Conservation (phyloP, 108 stramenopile species). For the Fragilariopsis cylindrus region DNA sequence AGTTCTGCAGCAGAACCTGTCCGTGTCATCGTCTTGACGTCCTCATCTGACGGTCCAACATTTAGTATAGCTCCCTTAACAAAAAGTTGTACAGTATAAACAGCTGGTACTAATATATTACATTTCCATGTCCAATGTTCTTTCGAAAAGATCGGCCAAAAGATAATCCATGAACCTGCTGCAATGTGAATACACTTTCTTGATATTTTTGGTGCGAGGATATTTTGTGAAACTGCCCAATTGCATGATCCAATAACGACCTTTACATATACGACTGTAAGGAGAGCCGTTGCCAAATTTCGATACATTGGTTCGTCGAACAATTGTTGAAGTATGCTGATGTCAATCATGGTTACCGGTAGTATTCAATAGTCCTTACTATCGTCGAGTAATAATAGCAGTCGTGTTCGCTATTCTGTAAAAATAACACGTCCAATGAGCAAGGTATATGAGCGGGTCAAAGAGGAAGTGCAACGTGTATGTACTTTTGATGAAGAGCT, state of each 20-base stretch:
- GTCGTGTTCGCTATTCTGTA: too few relatives aligned
- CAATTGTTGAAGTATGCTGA: neutral
- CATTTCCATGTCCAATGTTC: constrained; percentile 67
- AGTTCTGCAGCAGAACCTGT: constrained; percentile 59
- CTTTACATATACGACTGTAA: constrained; percentile 16
- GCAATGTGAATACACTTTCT: constrained; percentile 59
- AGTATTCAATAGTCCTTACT: too few relatives aligned
- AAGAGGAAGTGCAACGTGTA: too few relatives aligned
- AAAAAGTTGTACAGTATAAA: constrained; percentile 44
- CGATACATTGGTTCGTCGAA: neutral
- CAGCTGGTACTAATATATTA: constrained; percentile 59
- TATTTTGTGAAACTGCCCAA: constrained; percentile 1
- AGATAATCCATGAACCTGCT: constrained; percentile 51
- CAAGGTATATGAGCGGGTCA: too few relatives aligned
- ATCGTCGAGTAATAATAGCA: too few relatives aligned
- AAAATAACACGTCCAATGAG: too few relatives aligned
- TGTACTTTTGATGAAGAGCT: too few relatives aligned
- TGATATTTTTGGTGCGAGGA: constrained; percentile 16
- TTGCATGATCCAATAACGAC: constrained; percentile 20
- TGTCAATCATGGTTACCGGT: too few relatives aligned
- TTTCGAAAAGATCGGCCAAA: constrained; percentile 60
- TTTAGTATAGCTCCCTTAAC: constrained; percentile 55
- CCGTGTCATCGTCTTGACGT: constrained; percentile 58
- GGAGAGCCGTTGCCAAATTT: neutral
- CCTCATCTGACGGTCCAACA: constrained; percentile 50